Conservation (phyloP, 805 yeast species). For the Barnettozyma salicaria region DNA sequence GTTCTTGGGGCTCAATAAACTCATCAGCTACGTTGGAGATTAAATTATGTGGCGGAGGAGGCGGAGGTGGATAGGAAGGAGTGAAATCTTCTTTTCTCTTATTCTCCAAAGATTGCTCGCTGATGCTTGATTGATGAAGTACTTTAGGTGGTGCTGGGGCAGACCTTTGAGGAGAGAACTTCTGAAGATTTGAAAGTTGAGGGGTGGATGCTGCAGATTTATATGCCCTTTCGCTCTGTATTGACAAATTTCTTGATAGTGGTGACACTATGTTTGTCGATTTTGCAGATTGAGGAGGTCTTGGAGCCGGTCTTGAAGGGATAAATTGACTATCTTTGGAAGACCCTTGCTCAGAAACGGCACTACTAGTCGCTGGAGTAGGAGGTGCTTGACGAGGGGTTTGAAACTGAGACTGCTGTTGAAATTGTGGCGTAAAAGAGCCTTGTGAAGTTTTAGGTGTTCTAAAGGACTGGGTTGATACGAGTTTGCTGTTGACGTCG, state of each 20-base stretch:
- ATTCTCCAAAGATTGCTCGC: too few relatives aligned
- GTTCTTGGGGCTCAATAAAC: too few relatives aligned
- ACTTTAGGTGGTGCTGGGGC: conserved; percentile 26
- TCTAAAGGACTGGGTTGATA: conserved; percentile 30
- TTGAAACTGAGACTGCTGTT: conserved; percentile 16
- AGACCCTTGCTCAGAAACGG: conserved; percentile 9
- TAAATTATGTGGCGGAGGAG: not conserved
- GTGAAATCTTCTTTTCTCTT: conserved; percentile 12
- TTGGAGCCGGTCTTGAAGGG: conserved; percentile 66
- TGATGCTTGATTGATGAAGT: too few relatives aligned
- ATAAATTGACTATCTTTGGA: conserved; percentile 41
- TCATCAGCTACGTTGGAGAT: not conserved
- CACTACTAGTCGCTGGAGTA: conserved; percentile 9
- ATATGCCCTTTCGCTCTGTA: conserved; percentile 12
- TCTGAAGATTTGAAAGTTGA: conserved; percentile 4
- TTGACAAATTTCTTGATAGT: conserved; percentile 20
- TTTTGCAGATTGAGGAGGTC: conserved; percentile 37
- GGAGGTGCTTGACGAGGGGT: conserved; percentile 27
- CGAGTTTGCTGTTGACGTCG: conserved; percentile 23
- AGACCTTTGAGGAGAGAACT: conserved; percentile 23
- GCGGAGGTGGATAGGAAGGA: conserved; percentile 2
- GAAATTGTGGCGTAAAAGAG: conserved; percentile 24
- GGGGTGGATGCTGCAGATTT: conserved; percentile 16
- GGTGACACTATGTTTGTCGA: conserved; percentile 26
- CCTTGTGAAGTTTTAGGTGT: conserved; percentile 25